Evolutionary conservation across 768 basidiomycete genomes (phyloP).

Genomic region (Butyriboletus loyo): DNA sequence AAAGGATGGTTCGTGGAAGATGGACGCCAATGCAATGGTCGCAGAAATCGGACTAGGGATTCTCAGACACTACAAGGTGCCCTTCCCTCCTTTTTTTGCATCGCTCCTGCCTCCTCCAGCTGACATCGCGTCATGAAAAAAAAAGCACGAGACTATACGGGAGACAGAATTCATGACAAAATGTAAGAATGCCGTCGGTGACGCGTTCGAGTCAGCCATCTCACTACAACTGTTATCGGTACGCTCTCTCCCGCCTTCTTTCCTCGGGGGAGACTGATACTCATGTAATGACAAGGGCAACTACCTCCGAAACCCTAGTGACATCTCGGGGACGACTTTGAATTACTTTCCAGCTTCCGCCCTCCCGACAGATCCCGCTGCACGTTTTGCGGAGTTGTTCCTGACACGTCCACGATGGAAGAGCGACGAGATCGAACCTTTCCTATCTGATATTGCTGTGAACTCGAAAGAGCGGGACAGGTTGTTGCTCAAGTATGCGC

Average conservation of each 20-base stretch:
- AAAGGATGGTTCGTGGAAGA: slow-evolving; percentile 55
- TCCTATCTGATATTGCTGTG: slow-evolving; percentile 78
- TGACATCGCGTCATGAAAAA: neutral
- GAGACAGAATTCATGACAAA: slow-evolving; percentile 53
- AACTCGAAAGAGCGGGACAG: slow-evolving; percentile 86
- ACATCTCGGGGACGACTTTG: slow-evolving; percentile 40
- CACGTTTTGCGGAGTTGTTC: slow-evolving; percentile 88
- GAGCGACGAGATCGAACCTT: slow-evolving; percentile 75
- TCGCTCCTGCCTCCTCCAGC: neutral
- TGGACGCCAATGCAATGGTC: slow-evolving; percentile 60
- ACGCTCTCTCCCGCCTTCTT: slow-evolving; percentile 6
- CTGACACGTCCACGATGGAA: slow-evolving; percentile 74
- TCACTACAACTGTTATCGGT: slow-evolving; percentile 70
- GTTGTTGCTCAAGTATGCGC: slow-evolving; percentile 80
- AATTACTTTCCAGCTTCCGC: slow-evolving; percentile 73
- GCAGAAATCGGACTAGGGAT: slow-evolving; percentile 77
- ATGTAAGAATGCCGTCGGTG: slow-evolving; percentile 78
- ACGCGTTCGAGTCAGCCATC: slow-evolving; percentile 65
- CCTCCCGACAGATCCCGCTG: slow-evolving; percentile 73
- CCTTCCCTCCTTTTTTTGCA: neutral
- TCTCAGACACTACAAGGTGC: slow-evolving; percentile 58
- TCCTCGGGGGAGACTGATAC: neutral
- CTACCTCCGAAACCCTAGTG: slow-evolving; percentile 50
- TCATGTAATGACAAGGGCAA: slow-evolving; percentile 61
- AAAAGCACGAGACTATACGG: slow-evolving; percentile 57